A percentile compares a stretch with the other conserved stretches of the same genome.
phyloP scores from a whole-genome alignment of 2,329 filamentous ascomycete species.

The Pyrenochaeta sp. region DNA sequence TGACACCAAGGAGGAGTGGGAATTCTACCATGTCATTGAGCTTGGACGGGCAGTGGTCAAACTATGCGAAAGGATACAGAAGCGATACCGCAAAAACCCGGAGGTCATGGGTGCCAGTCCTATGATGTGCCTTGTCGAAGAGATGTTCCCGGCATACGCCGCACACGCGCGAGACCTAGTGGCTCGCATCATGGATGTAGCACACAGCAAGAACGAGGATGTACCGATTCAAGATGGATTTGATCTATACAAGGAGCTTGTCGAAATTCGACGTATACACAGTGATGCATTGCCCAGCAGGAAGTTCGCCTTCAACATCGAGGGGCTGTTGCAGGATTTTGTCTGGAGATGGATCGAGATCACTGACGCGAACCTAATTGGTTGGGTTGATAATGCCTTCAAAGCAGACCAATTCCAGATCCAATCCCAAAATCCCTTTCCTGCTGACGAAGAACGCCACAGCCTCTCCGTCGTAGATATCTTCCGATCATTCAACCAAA shows the following conservation, averaged over 20 bases:
- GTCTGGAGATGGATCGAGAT: conserved; percentile 94
- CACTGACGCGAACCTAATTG: conserved; percentile 80
- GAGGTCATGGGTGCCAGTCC: conserved; percentile 82
- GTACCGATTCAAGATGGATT: conserved; percentile 92
- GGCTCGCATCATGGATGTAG: conserved; percentile 77
- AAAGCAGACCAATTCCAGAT: conserved; percentile 89
- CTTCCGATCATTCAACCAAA: conserved; percentile 92
- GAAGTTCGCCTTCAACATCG: conserved; percentile 86
- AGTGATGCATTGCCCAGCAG: conserved; percentile 73
- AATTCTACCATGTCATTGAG: conserved; percentile 89
- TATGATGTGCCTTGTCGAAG: conserved; percentile 77
- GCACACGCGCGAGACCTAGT: conserved; percentile 88
- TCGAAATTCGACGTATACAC: conserved; percentile 85
- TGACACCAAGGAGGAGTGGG: conserved; percentile 81
- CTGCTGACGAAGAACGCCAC: conserved; percentile 83
- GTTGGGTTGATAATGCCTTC: conserved; percentile 88
- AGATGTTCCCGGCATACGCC: conserved; percentile 89
- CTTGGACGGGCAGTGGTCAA: conserved; percentile 87
- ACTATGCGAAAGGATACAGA: conserved; percentile 87
- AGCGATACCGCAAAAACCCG: conserved; percentile 87
- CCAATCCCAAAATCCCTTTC: conserved; percentile 69
- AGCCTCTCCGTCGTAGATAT: conserved; percentile 93
- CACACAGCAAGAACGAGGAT: conserved; percentile 74
- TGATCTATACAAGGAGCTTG: conserved; percentile 87
- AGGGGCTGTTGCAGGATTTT: conserved; percentile 85